Evolutionary conservation across 257 asterid genomes (phyloP).

Genomic region (Avicennia marina): DNA sequence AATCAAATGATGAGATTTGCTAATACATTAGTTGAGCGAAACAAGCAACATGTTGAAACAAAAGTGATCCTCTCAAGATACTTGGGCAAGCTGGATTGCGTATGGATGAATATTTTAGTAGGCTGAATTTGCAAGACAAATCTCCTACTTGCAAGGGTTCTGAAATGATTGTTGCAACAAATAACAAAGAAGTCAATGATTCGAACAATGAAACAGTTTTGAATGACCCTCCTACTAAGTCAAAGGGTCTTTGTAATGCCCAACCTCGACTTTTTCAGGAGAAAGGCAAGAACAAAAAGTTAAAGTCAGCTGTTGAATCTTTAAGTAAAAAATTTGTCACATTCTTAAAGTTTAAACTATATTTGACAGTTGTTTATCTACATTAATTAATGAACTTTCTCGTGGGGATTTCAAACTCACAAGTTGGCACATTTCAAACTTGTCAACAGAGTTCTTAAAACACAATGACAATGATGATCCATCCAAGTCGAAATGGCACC

Average conservation of each 20-base stretch:
- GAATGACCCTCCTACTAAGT: background rate
- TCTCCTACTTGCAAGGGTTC: background rate
- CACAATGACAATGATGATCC: too few species aligned
- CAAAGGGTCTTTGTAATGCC: background rate
- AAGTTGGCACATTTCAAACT: too few species aligned
- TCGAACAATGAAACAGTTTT: background rate
- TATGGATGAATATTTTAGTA: background rate
- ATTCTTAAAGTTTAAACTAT: too few species aligned
- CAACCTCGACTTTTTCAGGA: background rate
- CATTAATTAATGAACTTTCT: too few species aligned
- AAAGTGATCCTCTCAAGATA: background rate
- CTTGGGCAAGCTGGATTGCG: background rate
- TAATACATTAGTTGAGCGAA: background rate
- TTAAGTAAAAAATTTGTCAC: background rate
- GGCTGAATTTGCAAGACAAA: background rate
- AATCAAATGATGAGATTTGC: background rate
- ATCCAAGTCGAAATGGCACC: too few species aligned
- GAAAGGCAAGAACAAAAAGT: background rate
- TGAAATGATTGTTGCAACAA: background rate
- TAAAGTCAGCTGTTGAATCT: background rate
- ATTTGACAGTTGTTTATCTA: too few species aligned
- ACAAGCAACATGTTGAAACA: background rate
- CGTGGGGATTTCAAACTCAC: too few species aligned
- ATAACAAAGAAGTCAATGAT: background rate
- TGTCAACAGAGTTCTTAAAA: too few species aligned